A percentile compares a stretch with the other conserved stretches of the same genome.
Conservation (phyloP, 176 grass and related monocot species). For the Phoenix roebelenii region DNA sequence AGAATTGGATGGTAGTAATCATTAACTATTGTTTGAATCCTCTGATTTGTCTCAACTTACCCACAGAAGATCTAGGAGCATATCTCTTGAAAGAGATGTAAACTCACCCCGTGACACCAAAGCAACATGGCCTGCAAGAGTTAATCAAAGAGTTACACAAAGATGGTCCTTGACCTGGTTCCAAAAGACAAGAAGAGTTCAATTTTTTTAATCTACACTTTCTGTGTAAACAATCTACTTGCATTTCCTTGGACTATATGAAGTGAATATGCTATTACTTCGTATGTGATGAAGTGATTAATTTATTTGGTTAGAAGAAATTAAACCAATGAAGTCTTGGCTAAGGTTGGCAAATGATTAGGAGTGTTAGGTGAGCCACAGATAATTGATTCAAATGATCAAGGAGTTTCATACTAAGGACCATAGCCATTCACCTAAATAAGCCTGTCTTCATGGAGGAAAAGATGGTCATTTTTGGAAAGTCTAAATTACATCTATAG, state of each 20-base stretch:
- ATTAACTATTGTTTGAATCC: too few species aligned
- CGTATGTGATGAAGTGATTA: too few species aligned
- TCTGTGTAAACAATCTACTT: background rate
- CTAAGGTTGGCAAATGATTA: too few species aligned
- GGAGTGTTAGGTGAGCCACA: background rate
- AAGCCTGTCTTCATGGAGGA: background rate
- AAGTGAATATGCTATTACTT: background rate
- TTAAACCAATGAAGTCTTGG: too few species aligned
- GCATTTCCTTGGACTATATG: too few species aligned
- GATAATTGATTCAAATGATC: background rate
- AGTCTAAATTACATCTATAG: background rate
- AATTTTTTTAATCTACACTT: background rate
- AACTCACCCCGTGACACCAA: background rate
- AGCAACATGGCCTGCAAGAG: background rate
- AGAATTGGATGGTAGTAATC: too few species aligned
- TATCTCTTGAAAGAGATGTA: conserved; percentile 3
- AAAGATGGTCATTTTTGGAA: background rate
- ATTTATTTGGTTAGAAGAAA: too few species aligned
- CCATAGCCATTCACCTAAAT: background rate
- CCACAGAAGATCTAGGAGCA: too few species aligned
- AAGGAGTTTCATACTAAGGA: background rate
- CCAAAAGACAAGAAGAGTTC: background rate
- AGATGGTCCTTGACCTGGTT: background rate
- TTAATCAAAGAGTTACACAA: background rate
- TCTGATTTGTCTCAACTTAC: too few species aligned